Conservation (phyloP, 1,284 basidiomycete species). For the Malassezia psittaci region DNA sequence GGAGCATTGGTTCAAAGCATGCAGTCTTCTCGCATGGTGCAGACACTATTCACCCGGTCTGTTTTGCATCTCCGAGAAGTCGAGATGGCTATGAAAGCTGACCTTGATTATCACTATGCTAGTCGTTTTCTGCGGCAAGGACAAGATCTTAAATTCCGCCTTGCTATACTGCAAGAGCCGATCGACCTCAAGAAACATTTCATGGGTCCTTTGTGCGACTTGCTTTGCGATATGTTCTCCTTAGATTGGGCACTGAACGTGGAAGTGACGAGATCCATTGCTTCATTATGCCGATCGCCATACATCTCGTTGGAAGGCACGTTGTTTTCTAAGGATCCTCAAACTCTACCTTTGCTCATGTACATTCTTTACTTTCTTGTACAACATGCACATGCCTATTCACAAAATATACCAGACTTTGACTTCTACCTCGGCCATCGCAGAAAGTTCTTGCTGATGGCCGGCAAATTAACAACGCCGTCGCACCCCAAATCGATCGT, state of each 20-base stretch:
- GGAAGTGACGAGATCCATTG: not conserved
- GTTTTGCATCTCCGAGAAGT: not conserved
- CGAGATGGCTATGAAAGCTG: conserved; percentile 1
- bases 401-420: conserved; percentile 1
- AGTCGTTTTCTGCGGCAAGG: not conserved
- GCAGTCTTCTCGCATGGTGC: not conserved
- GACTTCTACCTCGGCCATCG: conserved; percentile 7
- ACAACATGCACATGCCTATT: not conserved
- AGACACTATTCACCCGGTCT: not conserved
- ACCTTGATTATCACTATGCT: conserved; percentile 1
- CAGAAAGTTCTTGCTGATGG: not conserved
- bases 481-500: not conserved
- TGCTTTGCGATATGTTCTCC: not conserved
- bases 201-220: not conserved
- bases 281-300: conserved; percentile 4
- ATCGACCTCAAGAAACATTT: not conserved
- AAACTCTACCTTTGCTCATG: not conserved
- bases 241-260: not conserved
- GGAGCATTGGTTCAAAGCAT: not conserved
- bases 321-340: not conserved
- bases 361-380: not conserved
- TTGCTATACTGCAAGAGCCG: not conserved
- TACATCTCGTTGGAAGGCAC: conserved; percentile 1
- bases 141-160: not conserved
- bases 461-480: not conserved